Base-by-base conservation (phyloP, 345 rosid genomes). In the Ceriops tagal region DNA sequence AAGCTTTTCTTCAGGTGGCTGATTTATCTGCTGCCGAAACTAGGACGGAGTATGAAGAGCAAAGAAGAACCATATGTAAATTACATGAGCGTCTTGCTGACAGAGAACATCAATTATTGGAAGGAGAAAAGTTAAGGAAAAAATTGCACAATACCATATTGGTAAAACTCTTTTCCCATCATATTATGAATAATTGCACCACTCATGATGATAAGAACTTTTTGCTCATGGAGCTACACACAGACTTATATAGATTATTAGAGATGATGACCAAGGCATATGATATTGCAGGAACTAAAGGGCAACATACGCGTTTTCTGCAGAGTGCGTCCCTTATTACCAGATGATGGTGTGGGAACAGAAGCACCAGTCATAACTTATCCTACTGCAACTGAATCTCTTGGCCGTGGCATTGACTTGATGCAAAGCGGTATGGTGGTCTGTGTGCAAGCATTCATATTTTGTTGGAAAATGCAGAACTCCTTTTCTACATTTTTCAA, bases 221-320 rank as follows among this genome's bases (percentile, higher is more conserved):
- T 43, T 43, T 43, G 49, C 49, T 13, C 49, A 43, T 13, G 18
- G 49, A 43, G 49, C 49, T 13, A 43, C 46, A 9, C 43, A 37
- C 13, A 56, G 53, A 51, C 32, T 22, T 27, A 69, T 43, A 18
- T 34, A 26, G 16, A 47, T 24, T 9, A 22, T 15, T 24, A 8
- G 32, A 47, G 21, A 0, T 66, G 39, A 19, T 39, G 24, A 53
- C 74, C 34, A 70, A n/a, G 53, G 6, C 19, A 18, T 63, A 32
- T 58, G 31, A 37, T 65, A 27, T 67, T 35, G 15, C 74, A 93
- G 98, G 98, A 93, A 84, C 74, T 93, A 8, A 93, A 93, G 85
- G 98, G 98, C n/a, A 93, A 93, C 59, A 95, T 95, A 56, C 87
- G 99, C 7, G 99, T 95, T 0, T 95, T 95, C 69, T 95, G 97